Evolutionary conservation across 2,329 filamentous ascomycete species (phyloP).

Genomic region (Rutstroemia sp.): DNA sequence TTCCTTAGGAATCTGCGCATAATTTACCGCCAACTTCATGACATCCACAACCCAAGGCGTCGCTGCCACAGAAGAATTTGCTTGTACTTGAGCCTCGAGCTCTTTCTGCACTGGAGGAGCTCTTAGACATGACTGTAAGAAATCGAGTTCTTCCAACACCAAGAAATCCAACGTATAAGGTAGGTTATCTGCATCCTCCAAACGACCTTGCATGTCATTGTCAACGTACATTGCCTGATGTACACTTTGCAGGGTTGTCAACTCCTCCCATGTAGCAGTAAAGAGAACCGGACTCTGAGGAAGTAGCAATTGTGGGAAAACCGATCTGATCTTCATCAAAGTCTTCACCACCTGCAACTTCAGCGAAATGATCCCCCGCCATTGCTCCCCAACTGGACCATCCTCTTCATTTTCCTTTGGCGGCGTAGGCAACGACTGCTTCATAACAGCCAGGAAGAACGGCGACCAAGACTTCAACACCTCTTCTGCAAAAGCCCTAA

Average conservation of each 20-base stretch:
- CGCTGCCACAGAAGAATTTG: conserved; percentile 50
- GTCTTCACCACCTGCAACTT: conserved; percentile 95
- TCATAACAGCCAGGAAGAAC: conserved; percentile 76
- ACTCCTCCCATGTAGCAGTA: conserved; percentile 80
- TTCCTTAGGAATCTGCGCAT: conserved; percentile 84
- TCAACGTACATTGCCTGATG: conserved; percentile 83
- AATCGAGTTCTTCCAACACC: conserved; percentile 88
- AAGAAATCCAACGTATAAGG: conserved; percentile 93
- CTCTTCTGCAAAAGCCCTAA: conserved; percentile 85
- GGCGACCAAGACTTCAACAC: conserved; percentile 78
- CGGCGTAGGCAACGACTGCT: conserved; percentile 59
- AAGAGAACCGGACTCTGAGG: conserved; percentile 80
- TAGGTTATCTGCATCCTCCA: conserved; percentile 86
- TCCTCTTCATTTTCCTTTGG: conserved; percentile 49
- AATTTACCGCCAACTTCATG: conserved; percentile 76
- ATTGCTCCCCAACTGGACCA: conserved; percentile 51
- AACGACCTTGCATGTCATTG: conserved; percentile 74
- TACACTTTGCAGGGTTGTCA: conserved; percentile 61
- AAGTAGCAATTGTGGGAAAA: conserved; percentile 76
- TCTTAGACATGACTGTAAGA: conserved; percentile 83
- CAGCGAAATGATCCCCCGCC: conserved; percentile 76
- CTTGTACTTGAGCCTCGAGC: conserved; percentile 69
- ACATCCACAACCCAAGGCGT: conserved; percentile 81
- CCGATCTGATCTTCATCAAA: conserved; percentile 76
- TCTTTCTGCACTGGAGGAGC: conserved; percentile 84